These are phyloP conservation scores for Juglanconis sp. DNA, from an alignment of 2,329 filamentous ascomycete genomes.

Conservation along the genomic window DNA sequence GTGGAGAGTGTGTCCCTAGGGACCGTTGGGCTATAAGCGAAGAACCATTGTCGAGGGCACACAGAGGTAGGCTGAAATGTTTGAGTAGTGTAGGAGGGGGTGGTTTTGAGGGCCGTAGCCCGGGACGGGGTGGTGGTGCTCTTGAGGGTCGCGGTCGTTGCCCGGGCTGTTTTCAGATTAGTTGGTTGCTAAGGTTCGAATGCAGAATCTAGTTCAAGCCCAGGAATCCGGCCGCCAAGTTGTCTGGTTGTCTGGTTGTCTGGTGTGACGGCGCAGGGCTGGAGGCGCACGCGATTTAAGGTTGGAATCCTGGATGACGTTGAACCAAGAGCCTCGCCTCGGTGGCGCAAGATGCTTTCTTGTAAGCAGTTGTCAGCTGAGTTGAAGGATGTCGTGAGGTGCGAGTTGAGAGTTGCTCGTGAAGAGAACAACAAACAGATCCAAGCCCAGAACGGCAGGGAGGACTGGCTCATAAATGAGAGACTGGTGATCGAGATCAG, in stretches of 20 bases:
- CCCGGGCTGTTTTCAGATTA: conserved; percentile 10
- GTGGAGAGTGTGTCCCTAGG: conserved; percentile 39
- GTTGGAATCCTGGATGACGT: conserved; percentile 16
- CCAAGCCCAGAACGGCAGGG: not conserved
- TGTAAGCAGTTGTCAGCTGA: not conserved
- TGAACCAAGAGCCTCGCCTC: not conserved
- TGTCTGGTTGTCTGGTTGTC: conserved; percentile 6
- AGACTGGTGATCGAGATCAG: not conserved
- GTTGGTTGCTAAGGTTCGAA: not conserved
- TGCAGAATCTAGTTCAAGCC: not conserved
- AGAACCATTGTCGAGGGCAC: conserved; percentile 25
- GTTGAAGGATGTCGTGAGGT: not conserved
- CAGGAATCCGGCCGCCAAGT: not conserved
- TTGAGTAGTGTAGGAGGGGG: conserved; percentile 10
- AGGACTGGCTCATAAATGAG: not conserved
- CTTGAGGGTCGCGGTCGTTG: conserved; percentile 8
- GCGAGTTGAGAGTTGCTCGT: too few relatives aligned
- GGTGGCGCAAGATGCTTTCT: not conserved
- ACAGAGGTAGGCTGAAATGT: conserved; percentile 6
- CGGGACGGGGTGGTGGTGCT: not conserved
- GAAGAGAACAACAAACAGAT: not conserved
- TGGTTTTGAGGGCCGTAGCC: conserved; percentile 14
- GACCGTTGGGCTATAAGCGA: conserved; percentile 36
- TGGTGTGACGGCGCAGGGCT: conserved; percentile 5
- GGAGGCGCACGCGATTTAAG: not conserved